phyloP scores from a whole-genome alignment of 306 rosid species.

The Trifolium fragiferum region DNA sequence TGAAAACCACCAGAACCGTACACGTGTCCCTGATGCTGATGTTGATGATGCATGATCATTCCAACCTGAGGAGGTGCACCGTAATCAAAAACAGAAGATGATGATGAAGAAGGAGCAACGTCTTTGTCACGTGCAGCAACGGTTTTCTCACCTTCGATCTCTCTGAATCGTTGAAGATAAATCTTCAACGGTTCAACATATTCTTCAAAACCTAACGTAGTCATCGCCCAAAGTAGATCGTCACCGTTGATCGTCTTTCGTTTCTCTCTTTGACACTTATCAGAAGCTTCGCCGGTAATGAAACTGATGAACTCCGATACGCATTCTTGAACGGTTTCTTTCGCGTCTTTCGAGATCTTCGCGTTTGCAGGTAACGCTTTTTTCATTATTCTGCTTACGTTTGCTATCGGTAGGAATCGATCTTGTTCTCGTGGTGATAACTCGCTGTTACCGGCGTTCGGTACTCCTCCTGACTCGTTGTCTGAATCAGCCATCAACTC shows the following conservation, averaged over 20 bases:
- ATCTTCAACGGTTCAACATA: slow-evolving; percentile 88
- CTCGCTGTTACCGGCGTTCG: slow-evolving; percentile 51
- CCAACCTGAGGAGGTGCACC: slow-evolving; percentile 47
- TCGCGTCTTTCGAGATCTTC: slow-evolving; percentile 91
- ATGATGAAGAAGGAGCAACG: neutral
- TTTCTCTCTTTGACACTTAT: slow-evolving; percentile 93
- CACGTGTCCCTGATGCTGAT: slow-evolving; percentile 36
- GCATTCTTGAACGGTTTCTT: slow-evolving; percentile 92
- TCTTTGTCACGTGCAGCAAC: slow-evolving; percentile 74
- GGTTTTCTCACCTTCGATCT: slow-evolving; percentile 82
- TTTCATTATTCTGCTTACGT: slow-evolving; percentile 93
- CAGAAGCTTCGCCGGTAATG: slow-evolving; percentile 91
- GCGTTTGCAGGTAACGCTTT: slow-evolving; percentile 89
- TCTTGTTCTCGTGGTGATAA: slow-evolving; percentile 79
- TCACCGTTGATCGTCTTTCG: slow-evolving; percentile 94
- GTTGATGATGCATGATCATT: slow-evolving; percentile 45
- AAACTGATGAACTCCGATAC: slow-evolving; percentile 93
- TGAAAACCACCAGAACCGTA: slow-evolving; percentile 22
- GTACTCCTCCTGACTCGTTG: slow-evolving; percentile 77
- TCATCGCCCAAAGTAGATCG: slow-evolving; percentile 92
- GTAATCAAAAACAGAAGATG: slow-evolving; percentile 36
- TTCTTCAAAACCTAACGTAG: slow-evolving; percentile 80
- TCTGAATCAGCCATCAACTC: slow-evolving; percentile 80
- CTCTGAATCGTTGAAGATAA: slow-evolving; percentile 77
- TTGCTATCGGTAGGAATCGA: slow-evolving; percentile 83